Percentiles rank a stretch among this genome's conserved stretches.
These are phyloP conservation scores for Penstemon eatonii DNA, from an alignment of 257 asterid genomes.

Conservation along the genomic window DNA sequence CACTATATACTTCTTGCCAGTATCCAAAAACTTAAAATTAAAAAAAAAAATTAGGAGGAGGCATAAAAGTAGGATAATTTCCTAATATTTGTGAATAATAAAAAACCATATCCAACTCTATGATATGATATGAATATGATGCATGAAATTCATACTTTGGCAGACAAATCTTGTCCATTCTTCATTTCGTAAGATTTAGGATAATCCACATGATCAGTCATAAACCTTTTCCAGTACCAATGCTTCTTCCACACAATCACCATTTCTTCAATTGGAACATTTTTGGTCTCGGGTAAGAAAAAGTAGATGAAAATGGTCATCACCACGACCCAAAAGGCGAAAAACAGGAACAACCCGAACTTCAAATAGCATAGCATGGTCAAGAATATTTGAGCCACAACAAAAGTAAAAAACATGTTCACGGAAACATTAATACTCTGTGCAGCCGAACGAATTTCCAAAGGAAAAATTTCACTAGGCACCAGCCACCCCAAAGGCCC, in stretches of 20 bases:
- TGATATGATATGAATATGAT: no score
- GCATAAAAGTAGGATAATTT: no score
- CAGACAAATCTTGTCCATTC: slow-evolving; percentile 27
- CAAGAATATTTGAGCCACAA: slow-evolving; percentile 69
- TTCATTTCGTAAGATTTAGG: background rate
- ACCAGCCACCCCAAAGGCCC: slow-evolving; percentile 96
- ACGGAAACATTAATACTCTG: slow-evolving; percentile 51
- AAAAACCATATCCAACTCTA: no score
- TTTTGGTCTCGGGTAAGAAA: slow-evolving; percentile 70
- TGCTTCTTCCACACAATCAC: slow-evolving; percentile 51
- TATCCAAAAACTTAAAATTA: no score
- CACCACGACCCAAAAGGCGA: slow-evolving; percentile 40
- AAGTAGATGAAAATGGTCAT: slow-evolving; percentile 47
- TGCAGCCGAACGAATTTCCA: slow-evolving; percentile 61
- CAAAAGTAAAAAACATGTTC: slow-evolving; percentile 55
- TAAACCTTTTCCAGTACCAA: slow-evolving; percentile 57
- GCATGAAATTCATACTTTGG: no score
- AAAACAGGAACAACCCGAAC: slow-evolving; percentile 57
- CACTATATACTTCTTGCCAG: no score
- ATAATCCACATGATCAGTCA: slow-evolving; percentile 38
- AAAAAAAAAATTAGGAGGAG: no score
- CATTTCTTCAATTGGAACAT: slow-evolving; percentile 71
- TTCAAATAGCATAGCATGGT: slow-evolving; percentile 72
- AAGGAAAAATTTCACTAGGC: slow-evolving; percentile 86
- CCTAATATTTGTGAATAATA: no score